These are phyloP conservation scores for Chrysochromulina tobinii DNA, from an alignment of 78 protist species.

Conservation along the genomic window DNA sequence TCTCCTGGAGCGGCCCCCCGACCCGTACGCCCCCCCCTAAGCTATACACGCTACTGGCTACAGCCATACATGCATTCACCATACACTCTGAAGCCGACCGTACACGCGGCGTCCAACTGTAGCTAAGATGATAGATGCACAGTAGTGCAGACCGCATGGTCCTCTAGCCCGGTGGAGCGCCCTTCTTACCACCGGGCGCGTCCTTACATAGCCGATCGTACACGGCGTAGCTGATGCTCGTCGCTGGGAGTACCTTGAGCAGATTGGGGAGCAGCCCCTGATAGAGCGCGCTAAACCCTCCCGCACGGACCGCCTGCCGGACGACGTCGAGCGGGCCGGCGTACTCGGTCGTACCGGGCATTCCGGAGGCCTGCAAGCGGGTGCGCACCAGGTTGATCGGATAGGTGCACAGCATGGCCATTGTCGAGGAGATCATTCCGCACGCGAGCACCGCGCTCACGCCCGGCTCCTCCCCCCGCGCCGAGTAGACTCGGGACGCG, in stretches of 20 bases:
- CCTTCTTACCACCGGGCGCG: too few relatives aligned
- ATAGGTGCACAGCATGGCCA: not conserved
- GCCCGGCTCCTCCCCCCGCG: too few relatives aligned
- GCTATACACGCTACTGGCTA: too few relatives aligned
- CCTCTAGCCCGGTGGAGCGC: too few relatives aligned
- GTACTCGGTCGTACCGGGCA: not conserved
- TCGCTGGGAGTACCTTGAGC: not conserved
- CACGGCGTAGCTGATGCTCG: not conserved
- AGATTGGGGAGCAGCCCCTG: not conserved
- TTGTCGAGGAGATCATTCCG: not conserved
- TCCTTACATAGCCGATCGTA: not conserved
- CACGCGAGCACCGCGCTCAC: not conserved
- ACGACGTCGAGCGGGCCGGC: not conserved
- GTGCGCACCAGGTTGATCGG: slow-evolving; percentile 34
- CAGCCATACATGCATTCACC: too few relatives aligned
- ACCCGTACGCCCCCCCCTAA: too few relatives aligned
- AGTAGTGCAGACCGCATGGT: too few relatives aligned
- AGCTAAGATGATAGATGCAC: too few relatives aligned
- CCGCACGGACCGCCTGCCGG: too few relatives aligned
- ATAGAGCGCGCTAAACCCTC: not conserved
- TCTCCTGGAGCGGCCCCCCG: too few relatives aligned
- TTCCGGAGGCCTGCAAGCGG: slow-evolving; percentile 36
- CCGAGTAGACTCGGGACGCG: not conserved
- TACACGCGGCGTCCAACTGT: too few relatives aligned
- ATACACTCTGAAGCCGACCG: too few relatives aligned